Base-by-base conservation (phyloP, 257 asterid species). In the Dorcoceras hygrometricum region DNA sequence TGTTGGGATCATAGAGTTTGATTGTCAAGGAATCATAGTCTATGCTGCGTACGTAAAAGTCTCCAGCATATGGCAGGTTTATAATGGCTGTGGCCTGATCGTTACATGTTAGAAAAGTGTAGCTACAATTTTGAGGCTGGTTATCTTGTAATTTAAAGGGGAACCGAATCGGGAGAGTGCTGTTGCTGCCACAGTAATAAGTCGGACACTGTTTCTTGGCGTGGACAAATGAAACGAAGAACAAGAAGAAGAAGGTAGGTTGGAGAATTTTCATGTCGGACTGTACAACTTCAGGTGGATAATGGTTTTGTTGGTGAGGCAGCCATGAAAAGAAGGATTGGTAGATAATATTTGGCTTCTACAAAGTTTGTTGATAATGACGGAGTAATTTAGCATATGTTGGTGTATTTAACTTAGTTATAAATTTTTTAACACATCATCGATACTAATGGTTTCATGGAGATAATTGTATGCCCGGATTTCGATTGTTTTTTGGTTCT, bases 101-200 rank as follows among this genome's bases (percentile, higher is more conserved):
- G 65, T 4, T 68, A 73, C 80, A 79, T 19, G 14, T 75, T 19
- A 79, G 78, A 60, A 68, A n/a, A 34, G 68, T 71, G 8, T 68
- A 75, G 60, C 34, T 58, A 24, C 78, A 79, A 19, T 64, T 59
- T 60, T 46, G 65, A 34, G 77, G 78, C 4, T 68, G 72, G 25
- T 72, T 59, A 63, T 51, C 56, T 46, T 57, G 75, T 48, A 75
- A 34, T 46, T 58, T 71, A 16, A 72, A 75, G 32, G 78, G 80
- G 63, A 63, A 61, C 26, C 53, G 66, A 25, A 79, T 72, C 11
- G 62, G 80, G 6, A 72, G n/a, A n/a, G 8, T 58, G 71, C 20
- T 27, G 25, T 43, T 24, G 57, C 60, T 63, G 4, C 54, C 65
- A 65, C 83, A 79, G 9, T 68, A 56, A 14, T 78, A 68, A 36